A percentile compares a stretch with the other conserved stretches of the same genome.
Conservation (phyloP, 1,284 basidiomycete genomes). For the Malassezia slooffiae region DNA sequence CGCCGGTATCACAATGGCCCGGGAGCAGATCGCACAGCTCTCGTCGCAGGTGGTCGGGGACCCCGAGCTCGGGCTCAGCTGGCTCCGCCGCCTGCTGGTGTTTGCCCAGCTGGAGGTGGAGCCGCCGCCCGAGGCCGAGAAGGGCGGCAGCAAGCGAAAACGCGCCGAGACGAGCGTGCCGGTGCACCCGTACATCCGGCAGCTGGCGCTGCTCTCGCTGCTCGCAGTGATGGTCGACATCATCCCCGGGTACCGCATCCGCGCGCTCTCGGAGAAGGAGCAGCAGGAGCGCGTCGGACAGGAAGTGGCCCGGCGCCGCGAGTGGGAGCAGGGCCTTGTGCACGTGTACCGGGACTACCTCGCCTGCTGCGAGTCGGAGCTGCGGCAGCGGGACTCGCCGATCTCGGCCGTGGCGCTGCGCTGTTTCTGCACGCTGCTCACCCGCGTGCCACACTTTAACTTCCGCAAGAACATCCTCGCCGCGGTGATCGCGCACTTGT, state of each 20-base stretch:
- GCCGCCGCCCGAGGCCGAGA: conserved; percentile 4
- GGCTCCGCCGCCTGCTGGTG: conserved; percentile 34
- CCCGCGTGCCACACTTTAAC: conserved; percentile 87
- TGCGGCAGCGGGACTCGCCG: conserved; percentile 53
- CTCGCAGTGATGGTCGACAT: conserved; percentile 92
- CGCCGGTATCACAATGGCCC: conserved; percentile 18
- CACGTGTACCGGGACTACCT: conserved; percentile 78
- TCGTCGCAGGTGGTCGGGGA: conserved; percentile 37
- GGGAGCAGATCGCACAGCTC: conserved; percentile 44
- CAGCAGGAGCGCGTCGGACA: conserved; percentile 88
- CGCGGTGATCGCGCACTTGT: conserved; percentile 70
- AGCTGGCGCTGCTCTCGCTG: conserved; percentile 77
- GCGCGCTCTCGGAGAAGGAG: conserved; percentile 76
- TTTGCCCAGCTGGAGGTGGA: conserved; percentile 17
- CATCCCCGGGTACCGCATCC: conserved; percentile 68
- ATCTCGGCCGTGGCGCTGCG: conserved; percentile 63
- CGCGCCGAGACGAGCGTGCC: conserved; percentile 49
- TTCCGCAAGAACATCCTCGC: conserved; percentile 87
- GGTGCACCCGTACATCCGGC: conserved; percentile 74
- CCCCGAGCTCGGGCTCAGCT: conserved; percentile 37
- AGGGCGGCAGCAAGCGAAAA: conserved; percentile 45
- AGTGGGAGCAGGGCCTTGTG: conserved; percentile 94
- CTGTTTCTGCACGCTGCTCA: conserved; percentile 75
- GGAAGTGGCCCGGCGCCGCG: conserved; percentile 74
- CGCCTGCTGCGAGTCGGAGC: conserved; percentile 72